Evolutionary conservation across 139 green algal genomes (phyloP).

Genomic region (Chara braunii): DNA sequence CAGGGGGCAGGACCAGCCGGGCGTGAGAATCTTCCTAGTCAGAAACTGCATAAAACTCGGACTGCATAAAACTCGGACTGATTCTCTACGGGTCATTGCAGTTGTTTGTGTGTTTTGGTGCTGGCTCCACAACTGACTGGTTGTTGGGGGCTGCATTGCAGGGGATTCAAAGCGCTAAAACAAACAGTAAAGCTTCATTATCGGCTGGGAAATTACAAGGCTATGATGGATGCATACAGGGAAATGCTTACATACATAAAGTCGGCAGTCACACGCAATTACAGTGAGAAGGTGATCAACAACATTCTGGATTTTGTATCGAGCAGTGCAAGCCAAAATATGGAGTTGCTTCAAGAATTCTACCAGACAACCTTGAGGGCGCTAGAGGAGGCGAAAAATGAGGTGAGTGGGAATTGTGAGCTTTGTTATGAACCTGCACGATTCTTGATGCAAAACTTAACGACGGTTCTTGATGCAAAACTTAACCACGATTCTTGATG

Average conservation of each 20-base stretch:
- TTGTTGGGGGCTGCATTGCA: too few relatives aligned
- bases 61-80: too few relatives aligned
- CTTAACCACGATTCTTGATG: too few relatives aligned
- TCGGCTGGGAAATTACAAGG: conserved; percentile 53
- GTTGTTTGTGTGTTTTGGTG: too few relatives aligned
- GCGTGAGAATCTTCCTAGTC: too few relatives aligned
- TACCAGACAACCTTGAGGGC: conserved; percentile 85
- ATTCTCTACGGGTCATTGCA: too few relatives aligned
- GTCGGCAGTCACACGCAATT: conserved; percentile 80
- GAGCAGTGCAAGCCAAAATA: conserved; percentile 49
- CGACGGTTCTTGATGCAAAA: too few relatives aligned
- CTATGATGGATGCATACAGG: conserved; percentile 86
- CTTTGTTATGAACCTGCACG: too few relatives aligned
- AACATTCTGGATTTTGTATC: conserved; percentile 85
- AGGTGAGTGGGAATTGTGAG: conserved; percentile 52
- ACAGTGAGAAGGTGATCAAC: conserved; percentile 98
- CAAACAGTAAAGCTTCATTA: conserved; percentile 95
- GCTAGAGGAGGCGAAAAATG: conserved; percentile 83
- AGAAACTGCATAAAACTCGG: too few relatives aligned
- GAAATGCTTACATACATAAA: conserved; percentile 84
- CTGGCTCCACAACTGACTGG: too few relatives aligned
- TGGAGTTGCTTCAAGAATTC: conserved; percentile 80
- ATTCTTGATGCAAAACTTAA: too few relatives aligned
- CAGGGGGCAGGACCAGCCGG: too few relatives aligned
- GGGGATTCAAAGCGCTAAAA: conserved; percentile 97